These are phyloP conservation scores for Zalerion maritima DNA, from an alignment of 495 filamentous ascomycete genomes.

Conservation along the genomic window DNA sequence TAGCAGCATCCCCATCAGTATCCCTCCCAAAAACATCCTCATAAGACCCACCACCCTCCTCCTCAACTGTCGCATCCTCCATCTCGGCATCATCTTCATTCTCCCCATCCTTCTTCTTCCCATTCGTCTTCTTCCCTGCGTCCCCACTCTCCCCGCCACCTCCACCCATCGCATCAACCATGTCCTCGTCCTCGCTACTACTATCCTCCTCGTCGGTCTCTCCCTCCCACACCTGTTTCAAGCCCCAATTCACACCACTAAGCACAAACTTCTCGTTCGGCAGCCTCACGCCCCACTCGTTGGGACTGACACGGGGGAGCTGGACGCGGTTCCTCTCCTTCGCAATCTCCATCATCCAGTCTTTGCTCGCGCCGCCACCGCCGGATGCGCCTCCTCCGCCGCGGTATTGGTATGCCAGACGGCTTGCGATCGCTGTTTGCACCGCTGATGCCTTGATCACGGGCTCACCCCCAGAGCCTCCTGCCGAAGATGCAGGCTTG, in stretches of 20 bases:
- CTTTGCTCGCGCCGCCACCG: slow-evolving; percentile 51
- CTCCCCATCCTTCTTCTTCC: slow-evolving; percentile 19
- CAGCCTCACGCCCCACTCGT: slow-evolving; percentile 69
- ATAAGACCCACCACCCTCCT: slow-evolving; percentile 14
- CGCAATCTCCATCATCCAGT: slow-evolving; percentile 73
- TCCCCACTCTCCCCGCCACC: slow-evolving; percentile 14
- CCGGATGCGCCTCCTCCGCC: slow-evolving; percentile 23
- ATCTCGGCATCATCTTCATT: slow-evolving; percentile 26
- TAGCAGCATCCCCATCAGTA: slow-evolving; percentile 8
- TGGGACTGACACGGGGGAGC: slow-evolving; percentile 53
- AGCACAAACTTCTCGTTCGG: slow-evolving; percentile 87
- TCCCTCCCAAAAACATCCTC: slow-evolving; percentile 10
- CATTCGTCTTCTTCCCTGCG: slow-evolving; percentile 22
- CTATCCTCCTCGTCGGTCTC: slow-evolving; percentile 32
- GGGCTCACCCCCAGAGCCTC: slow-evolving; percentile 29
- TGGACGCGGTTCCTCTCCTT: slow-evolving; percentile 67
- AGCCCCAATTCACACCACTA: slow-evolving; percentile 68
- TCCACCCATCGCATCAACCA: slow-evolving; percentile 21
- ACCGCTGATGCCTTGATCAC: slow-evolving; percentile 30
- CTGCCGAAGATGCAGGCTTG: slow-evolving; percentile 26
- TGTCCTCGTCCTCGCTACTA: slow-evolving; percentile 43
- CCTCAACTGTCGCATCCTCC: slow-evolving; percentile 26
- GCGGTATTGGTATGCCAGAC: slow-evolving; percentile 37
- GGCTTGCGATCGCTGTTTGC: slow-evolving; percentile 32
- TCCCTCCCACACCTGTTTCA: slow-evolving; percentile 62